Percentiles rank a stretch among this genome's conserved stretches.
These are phyloP conservation scores for Spirogloea muscicola DNA, from an alignment of 139 green algal genomes.

Conservation along the genomic window DNA sequence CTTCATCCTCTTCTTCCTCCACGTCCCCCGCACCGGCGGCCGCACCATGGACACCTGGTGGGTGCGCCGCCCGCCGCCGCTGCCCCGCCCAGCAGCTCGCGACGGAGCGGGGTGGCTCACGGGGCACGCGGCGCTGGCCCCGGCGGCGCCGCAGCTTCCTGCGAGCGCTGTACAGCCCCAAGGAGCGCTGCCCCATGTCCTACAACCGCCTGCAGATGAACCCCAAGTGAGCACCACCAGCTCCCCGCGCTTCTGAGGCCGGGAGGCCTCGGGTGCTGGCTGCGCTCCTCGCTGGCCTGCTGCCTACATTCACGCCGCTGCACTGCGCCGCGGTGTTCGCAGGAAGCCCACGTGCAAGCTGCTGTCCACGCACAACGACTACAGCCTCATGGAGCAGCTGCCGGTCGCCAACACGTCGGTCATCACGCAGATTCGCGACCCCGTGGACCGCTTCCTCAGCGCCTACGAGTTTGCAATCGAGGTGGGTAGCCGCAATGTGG, in stretches of 20 bases:
- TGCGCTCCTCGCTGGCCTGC: not conserved
- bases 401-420: slow-evolving; percentile 26
- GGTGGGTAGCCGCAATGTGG: slow-evolving; percentile 5
- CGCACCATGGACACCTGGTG: no score
- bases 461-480: slow-evolving; percentile 81
- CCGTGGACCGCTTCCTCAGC: slow-evolving; percentile 72
- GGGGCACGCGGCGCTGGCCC: no score
- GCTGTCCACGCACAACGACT: slow-evolving; percentile 84
- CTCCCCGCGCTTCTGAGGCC: no score
- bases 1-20: slow-evolving; percentile 93
- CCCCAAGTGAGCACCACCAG: no score
- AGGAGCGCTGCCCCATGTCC: slow-evolving; percentile 55
- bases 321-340: slow-evolving; percentile 42
- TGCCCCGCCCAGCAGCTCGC: no score
- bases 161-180: slow-evolving; percentile 46
- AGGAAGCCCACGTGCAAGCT: slow-evolving; percentile 62
- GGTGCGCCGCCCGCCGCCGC: no score
- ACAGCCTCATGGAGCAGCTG: slow-evolving; percentile 63
- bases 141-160: slow-evolving; percentile 58
- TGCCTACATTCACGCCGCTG: not conserved
- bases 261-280: no score
- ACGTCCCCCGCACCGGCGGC: slow-evolving; percentile 87
- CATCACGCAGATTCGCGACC: slow-evolving; percentile 64
- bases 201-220: slow-evolving; percentile 80
- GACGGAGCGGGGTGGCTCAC: no score